Evolutionary conservation across 805 yeast species (phyloP).

Genomic region (Cyberlindnera saturnus): DNA sequence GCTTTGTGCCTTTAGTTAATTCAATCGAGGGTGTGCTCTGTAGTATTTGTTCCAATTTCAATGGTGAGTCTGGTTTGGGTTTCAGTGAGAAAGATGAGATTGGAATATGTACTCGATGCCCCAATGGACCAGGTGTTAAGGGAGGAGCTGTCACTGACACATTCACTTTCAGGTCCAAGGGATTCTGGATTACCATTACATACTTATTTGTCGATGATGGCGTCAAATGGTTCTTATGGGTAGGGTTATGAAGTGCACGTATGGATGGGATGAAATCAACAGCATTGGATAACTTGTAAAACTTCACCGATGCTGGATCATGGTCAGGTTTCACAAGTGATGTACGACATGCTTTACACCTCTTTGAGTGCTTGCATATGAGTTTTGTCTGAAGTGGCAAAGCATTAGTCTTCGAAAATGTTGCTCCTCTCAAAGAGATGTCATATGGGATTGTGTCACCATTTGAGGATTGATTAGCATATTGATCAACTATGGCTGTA

Average conservation of each 20-base stretch:
- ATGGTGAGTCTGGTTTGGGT: slow-evolving; percentile 11
- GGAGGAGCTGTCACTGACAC: slow-evolving; percentile 13
- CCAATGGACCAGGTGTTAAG: slow-evolving; percentile 1
- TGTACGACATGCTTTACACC: slow-evolving; percentile 25
- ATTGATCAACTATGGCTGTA: neutral
- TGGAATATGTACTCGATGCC: slow-evolving; percentile 13
- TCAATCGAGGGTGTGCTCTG: slow-evolving; percentile 26
- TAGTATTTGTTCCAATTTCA: slow-evolving; percentile 16
- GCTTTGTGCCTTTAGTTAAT: slow-evolving; percentile 22
- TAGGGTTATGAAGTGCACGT: slow-evolving; percentile 4
- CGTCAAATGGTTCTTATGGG: neutral
- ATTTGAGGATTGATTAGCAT: neutral
- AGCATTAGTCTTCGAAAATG: neutral
- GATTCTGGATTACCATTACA: slow-evolving; percentile 14
- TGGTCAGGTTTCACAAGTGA: slow-evolving; percentile 24
- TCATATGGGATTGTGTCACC: slow-evolving; percentile 1
- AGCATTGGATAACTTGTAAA: slow-evolving; percentile 24
- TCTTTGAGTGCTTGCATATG: slow-evolving; percentile 17
- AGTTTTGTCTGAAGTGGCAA: slow-evolving; percentile 17
- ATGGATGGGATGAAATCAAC: slow-evolving; percentile 20
- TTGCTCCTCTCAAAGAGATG: slow-evolving; percentile 2
- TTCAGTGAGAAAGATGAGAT: slow-evolving; percentile 13
- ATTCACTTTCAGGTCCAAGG: slow-evolving; percentile 6
- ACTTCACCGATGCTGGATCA: slow-evolving; percentile 20
- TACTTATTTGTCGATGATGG: neutral